phyloP scores from a whole-genome alignment of 139 green algal species.

The Chlamydomonas schloesseri region DNA sequence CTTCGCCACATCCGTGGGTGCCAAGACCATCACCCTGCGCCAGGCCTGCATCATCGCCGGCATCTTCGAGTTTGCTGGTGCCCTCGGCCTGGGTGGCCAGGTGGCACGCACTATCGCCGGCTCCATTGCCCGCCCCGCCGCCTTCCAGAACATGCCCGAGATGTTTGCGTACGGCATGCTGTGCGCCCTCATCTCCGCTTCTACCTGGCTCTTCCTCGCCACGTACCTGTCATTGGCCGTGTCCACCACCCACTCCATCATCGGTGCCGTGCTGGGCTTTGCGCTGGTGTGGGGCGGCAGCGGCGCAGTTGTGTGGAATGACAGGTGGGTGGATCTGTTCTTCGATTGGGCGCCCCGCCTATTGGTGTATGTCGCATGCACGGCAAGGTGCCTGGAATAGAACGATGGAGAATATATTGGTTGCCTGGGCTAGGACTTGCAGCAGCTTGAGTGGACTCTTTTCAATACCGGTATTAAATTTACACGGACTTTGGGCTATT shows the following conservation, averaged over 20 bases:
- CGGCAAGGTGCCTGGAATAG: too few species aligned
- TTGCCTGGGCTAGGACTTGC: too few species aligned
- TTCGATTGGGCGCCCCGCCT: too few species aligned
- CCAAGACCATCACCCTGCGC: constrained; percentile 55
- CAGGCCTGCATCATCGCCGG: constrained; percentile 52
- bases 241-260: constrained; percentile 72
- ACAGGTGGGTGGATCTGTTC: too few species aligned
- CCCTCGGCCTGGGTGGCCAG: constrained; percentile 57
- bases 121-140: constrained; percentile 38
- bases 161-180: constrained; percentile 63
- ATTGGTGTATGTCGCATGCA: too few species aligned
- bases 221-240: constrained; percentile 69
- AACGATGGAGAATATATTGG: too few species aligned
- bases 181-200: constrained; percentile 49
- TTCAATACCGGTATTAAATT: too few species aligned
- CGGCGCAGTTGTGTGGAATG: constrained; percentile 38
- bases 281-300: constrained; percentile 49
- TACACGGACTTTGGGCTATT: too few species aligned
- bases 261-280: constrained; percentile 63
- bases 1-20: constrained; percentile 65
- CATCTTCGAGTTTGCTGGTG: constrained; percentile 66
- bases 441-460: too few species aligned
- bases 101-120: constrained; percentile 61
- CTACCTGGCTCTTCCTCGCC: constrained; percentile 61
- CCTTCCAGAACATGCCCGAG: constrained; percentile 34